These are phyloP conservation scores for Garcia nutans DNA, from an alignment of 345 rosid species.

Conservation along the genomic window DNA sequence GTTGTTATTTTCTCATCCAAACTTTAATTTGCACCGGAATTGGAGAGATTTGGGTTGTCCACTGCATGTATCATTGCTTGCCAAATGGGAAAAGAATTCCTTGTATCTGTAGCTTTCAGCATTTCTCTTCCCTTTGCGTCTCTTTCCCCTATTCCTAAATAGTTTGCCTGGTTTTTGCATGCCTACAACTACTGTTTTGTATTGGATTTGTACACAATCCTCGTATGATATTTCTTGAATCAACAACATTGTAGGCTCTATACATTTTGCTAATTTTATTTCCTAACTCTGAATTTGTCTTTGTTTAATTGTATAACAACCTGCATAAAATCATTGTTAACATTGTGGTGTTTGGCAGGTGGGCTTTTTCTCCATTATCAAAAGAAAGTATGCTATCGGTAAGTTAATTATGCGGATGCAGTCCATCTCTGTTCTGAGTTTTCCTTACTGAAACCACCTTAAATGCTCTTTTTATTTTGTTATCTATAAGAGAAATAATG, in stretches of 20 bases:
- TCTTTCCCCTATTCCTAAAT: background rate
- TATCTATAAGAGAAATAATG: background rate
- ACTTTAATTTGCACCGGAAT: background rate
- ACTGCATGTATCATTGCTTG: background rate
- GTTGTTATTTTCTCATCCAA: background rate
- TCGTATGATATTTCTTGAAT: too few species aligned
- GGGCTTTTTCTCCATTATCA: conserved; percentile 77
- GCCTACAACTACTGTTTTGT: too few species aligned
- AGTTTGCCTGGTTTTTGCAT: background rate
- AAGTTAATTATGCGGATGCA: conserved; percentile 24
- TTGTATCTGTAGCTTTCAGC: background rate
- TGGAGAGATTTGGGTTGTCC: background rate
- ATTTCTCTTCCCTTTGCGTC: background rate
- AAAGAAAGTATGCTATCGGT: conserved; percentile 78
- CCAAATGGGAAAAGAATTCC: background rate
- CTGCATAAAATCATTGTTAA: background rate
- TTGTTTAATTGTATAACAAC: background rate
- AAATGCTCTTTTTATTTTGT: background rate
- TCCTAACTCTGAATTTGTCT: background rate
- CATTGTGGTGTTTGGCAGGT: conserved; percentile 46
- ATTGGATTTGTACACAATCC: too few species aligned
- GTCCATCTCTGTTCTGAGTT: background rate
- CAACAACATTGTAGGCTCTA: background rate
- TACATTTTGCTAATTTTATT: background rate
- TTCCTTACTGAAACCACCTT: background rate